Evolutionary conservation across 768 basidiomycete genomes (phyloP).

Genomic region (Tricholoma furcatifolium): DNA sequence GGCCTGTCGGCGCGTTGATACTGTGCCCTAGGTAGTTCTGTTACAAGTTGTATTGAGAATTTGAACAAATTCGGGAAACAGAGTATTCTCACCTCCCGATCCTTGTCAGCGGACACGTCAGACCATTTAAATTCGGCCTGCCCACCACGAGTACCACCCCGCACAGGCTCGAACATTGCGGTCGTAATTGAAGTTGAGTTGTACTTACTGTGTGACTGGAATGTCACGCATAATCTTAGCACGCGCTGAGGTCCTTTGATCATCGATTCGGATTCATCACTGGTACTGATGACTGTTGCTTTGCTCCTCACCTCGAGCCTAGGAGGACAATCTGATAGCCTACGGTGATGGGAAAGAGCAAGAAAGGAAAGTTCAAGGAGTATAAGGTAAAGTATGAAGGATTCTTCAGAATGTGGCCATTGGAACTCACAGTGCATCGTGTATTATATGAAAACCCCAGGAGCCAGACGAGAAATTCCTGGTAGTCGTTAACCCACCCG

Average conservation of each 20-base stretch:
- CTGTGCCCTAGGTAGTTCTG: slow-evolving; percentile 95
- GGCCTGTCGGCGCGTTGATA: slow-evolving; percentile 90
- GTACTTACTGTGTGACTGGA: no score
- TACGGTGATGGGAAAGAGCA: background rate
- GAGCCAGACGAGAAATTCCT: slow-evolving; percentile 17
- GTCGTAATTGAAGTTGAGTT: background rate
- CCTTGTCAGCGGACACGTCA: slow-evolving; percentile 90
- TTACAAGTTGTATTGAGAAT: slow-evolving; percentile 6
- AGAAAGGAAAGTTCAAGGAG: background rate
- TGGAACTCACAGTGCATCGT: no score
- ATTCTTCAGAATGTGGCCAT: no score
- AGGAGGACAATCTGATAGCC: background rate
- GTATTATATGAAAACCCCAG: background rate
- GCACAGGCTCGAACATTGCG: slow-evolving; percentile 78
- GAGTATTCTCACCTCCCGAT: slow-evolving; percentile 67
- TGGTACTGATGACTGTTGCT: no score
- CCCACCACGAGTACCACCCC: slow-evolving; percentile 90
- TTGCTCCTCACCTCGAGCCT: no score
- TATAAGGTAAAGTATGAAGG: background rate
- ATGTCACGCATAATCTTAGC: no score
- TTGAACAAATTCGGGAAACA: background rate
- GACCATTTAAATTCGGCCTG: slow-evolving; percentile 91
- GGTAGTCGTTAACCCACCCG: slow-evolving; percentile 29
- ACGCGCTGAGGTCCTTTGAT: no score
- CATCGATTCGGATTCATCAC: no score